Evolutionary conservation across 345 rosid species (phyloP).

Genomic region (Arabis hirsuta): DNA sequence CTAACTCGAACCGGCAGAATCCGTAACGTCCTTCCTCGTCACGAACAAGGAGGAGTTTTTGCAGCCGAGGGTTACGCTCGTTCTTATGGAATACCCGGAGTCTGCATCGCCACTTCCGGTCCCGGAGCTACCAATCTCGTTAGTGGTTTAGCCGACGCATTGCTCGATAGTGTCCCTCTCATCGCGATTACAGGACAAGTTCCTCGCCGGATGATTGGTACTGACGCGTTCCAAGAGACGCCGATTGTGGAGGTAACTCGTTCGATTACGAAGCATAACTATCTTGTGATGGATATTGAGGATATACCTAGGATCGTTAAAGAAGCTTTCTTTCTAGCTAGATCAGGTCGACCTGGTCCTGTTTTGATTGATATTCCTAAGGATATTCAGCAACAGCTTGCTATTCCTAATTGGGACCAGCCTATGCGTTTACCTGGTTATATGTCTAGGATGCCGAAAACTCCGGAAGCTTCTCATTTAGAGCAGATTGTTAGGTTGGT

Average conservation of each 20-base stretch:
- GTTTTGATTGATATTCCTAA: slow-evolving; percentile 92
- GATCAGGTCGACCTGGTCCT: slow-evolving; percentile 91
- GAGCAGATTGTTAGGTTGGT: slow-evolving; percentile 86
- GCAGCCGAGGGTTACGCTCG: slow-evolving; percentile 97
- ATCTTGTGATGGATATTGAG: slow-evolving; percentile 81
- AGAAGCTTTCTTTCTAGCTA: slow-evolving; percentile 87
- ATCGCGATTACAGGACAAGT: slow-evolving; percentile 94
- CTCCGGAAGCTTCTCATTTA: slow-evolving; percentile 57
- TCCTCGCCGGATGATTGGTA: slow-evolving; percentile 92
- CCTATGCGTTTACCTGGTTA: slow-evolving; percentile 71
- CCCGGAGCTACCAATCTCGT: slow-evolving; percentile 94
- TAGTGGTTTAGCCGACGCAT: slow-evolving; percentile 86
- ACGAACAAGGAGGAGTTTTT: slow-evolving; percentile 94
- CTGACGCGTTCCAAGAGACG: slow-evolving; percentile 92
- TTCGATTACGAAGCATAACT: slow-evolving; percentile 92
- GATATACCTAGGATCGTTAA: slow-evolving; percentile 83
- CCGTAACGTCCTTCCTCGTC: slow-evolving; percentile 90
- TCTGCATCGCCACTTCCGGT: slow-evolving; percentile 96
- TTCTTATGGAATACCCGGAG: slow-evolving; percentile 81
- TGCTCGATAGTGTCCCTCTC: slow-evolving; percentile 89
- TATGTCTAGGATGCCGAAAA: slow-evolving; percentile 74
- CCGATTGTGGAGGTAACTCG: slow-evolving; percentile 93
- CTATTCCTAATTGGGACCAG: slow-evolving; percentile 77
- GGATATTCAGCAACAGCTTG: slow-evolving; percentile 91
- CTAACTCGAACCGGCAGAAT: slow-evolving; percentile 79